Evolutionary conservation across 495 filamentous ascomycete species (phyloP).

Genomic region (Echria macrotheca): DNA sequence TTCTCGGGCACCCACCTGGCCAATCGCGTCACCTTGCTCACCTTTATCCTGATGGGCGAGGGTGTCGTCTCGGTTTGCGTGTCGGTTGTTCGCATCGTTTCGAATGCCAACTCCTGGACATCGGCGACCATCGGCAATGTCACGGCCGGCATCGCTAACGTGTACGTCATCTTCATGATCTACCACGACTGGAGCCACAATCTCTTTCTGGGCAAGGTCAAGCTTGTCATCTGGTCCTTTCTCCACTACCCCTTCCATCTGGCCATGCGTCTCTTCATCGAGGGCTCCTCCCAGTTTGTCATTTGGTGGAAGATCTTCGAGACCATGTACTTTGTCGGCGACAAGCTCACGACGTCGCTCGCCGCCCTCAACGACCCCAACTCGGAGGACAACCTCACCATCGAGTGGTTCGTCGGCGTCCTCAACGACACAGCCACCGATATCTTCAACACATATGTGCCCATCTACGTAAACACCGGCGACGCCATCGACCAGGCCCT

Average conservation of each 20-base stretch:
- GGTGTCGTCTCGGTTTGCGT: conserved; percentile 39
- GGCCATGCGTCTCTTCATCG: conserved; percentile 3
- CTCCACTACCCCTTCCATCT: conserved; percentile 59
- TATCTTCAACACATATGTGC: neutral
- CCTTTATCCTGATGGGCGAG: conserved; percentile 65
- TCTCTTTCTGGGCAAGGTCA: conserved; percentile 48
- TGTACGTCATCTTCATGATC: conserved; percentile 65
- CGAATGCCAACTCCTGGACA: conserved; percentile 23
- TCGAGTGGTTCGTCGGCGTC: neutral
- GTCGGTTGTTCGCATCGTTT: conserved; percentile 24
- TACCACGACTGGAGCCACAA: conserved; percentile 59
- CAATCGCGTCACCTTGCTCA: conserved; percentile 59
- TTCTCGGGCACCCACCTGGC: conserved; percentile 61
- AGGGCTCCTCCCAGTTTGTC: conserved; percentile 5
- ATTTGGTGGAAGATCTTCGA: conserved; percentile 6
- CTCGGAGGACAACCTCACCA: neutral
- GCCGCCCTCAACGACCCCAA: neutral
- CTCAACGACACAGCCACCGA: neutral
- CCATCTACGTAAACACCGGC: neutral
- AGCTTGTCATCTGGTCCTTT: conserved; percentile 61
- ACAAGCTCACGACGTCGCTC: neutral
- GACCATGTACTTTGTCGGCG: neutral
- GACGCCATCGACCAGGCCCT: neutral
- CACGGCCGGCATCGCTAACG: conserved; percentile 23
- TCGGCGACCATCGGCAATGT: conserved; percentile 23